Base-by-base conservation (phyloP, 2,329 filamentous ascomycete genomes). In the Diaporthe capsici region DNA sequence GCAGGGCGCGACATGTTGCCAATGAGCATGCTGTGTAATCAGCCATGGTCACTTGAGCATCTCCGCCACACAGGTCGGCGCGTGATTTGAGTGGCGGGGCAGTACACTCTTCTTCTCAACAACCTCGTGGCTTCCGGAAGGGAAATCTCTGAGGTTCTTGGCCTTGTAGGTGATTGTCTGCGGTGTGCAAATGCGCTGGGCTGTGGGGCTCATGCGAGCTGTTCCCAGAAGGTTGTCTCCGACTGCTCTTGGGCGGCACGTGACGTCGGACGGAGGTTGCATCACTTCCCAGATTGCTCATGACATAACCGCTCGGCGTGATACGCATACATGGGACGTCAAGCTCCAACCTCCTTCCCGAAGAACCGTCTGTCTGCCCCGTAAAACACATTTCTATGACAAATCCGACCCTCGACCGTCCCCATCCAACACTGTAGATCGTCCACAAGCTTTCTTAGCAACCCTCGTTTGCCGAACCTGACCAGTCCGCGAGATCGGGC, bases 291-390 rank as follows among this genome's bases (percentile, higher is more conserved):
- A 39, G 44, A 2, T 15, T 15, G 22, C 47, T 39, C 65, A 70
- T 70, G 65, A 70, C 65, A 70, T 70, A 70, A 55, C 65, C 65
- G 31, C 39, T 28, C 44, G 34, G 51, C n/a, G 42, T 55, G 34
- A 39, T 70, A 42, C 47, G 49, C 49, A 31, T 53, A 28, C 49
- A 31, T 39, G 28, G 34, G 34, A 42, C 22, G 22, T 42, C 49
- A 55, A 70, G 65, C 49, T 55, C 15, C 49, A 55, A 53, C 47
- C 49, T 51, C 31, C 4, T 15, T 60, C n/a, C 58, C 37, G 37
- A 61, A 42, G 37, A 20, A 25, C 58, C 31, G 37, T 61, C 37
- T 60, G 37, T 61, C 37, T 60, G 34, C 37, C 37, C 37, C 37
- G 58, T 42, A 61, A 42, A 42, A 42, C 37, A 61, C 42, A 28